These are phyloP conservation scores for Taiozyma onychis DNA, from an alignment of 1,139 yeast genomes.

Conservation along the genomic window DNA sequence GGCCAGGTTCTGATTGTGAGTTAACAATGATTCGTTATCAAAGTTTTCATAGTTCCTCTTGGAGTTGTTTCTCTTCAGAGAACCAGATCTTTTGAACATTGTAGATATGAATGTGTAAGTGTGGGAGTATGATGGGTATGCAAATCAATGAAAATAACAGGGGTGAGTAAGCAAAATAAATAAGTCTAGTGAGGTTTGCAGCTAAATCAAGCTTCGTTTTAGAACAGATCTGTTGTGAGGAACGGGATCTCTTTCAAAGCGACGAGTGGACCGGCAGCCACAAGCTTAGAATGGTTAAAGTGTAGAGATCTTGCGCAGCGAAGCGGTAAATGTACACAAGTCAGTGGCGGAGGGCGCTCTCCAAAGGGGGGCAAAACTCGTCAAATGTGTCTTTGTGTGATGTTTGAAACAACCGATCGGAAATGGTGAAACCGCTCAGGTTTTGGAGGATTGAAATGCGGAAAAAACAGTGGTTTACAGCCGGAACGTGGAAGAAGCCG, in stretches of 20 bases:
- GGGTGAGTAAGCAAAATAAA: background rate
- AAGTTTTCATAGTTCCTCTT: slow-evolving; percentile 15
- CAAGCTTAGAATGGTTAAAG: background rate
- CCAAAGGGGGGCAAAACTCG: background rate
- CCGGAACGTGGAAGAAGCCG: background rate
- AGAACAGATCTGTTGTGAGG: background rate
- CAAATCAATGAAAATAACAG: background rate
- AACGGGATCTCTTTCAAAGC: background rate
- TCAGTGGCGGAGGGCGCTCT: too few relatives aligned
- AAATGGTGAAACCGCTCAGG: background rate
- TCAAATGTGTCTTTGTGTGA: background rate
- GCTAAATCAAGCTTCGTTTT: background rate
- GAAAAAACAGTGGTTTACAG: background rate
- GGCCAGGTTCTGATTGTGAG: slow-evolving; percentile 11
- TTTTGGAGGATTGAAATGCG: background rate
- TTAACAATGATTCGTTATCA: slow-evolving; percentile 21
- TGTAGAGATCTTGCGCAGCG: background rate
- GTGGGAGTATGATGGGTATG: background rate
- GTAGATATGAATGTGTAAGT: background rate
- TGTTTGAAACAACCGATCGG: background rate
- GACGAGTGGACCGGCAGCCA: background rate
- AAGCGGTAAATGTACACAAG: background rate
- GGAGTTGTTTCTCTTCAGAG: slow-evolving; percentile 17
- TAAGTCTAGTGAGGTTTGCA: background rate
- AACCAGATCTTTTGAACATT: slow-evolving; percentile 21